phyloP scores from a whole-genome alignment of 2,329 filamentous ascomycete genomes.

The Aureobasidium sp. region DNA sequence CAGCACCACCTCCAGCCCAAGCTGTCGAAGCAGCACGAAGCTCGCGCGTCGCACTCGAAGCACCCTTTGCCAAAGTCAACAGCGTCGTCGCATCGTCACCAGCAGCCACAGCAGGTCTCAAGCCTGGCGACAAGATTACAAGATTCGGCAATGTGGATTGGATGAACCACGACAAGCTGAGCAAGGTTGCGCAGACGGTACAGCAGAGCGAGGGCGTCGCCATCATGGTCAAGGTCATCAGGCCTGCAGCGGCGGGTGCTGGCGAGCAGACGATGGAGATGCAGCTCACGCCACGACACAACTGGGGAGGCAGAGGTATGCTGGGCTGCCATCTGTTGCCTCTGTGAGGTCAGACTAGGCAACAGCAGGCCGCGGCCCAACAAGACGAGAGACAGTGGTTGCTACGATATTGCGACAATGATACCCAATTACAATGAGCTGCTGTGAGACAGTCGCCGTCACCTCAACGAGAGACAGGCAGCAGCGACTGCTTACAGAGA shows the following conservation, averaged over 20 bases:
- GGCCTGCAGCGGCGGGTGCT: constrained; percentile 56
- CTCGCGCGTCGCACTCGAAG: constrained; percentile 39
- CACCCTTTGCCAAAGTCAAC: constrained; percentile 84
- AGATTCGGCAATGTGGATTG: constrained; percentile 79
- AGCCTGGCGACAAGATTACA: constrained; percentile 71
- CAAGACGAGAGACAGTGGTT: not conserved
- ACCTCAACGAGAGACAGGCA: not conserved
- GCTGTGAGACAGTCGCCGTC: not conserved
- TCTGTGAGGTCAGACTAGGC: constrained; percentile 45
- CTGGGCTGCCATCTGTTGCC: constrained; percentile 87
- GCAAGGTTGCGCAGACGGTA: constrained; percentile 81
- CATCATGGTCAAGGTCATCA: constrained; percentile 61
- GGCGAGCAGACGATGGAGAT: constrained; percentile 54
- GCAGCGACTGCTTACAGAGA: not conserved
- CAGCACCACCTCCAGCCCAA: constrained; percentile 17
- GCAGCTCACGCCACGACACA: constrained; percentile 64
- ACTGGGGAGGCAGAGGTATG: constrained; percentile 87
- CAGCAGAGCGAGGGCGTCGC: constrained; percentile 75
- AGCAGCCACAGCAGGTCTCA: constrained; percentile 73
- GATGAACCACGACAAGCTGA: constrained; percentile 78
- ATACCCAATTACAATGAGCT: not conserved
- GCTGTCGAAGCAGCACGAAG: constrained; percentile 21
- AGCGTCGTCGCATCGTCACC: constrained; percentile 71
- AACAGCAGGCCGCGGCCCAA: not conserved
- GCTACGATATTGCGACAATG: not conserved